Conservation (phyloP, 2,329 filamentous ascomycete genomes). For the Ustilaginoidea virens region DNA sequence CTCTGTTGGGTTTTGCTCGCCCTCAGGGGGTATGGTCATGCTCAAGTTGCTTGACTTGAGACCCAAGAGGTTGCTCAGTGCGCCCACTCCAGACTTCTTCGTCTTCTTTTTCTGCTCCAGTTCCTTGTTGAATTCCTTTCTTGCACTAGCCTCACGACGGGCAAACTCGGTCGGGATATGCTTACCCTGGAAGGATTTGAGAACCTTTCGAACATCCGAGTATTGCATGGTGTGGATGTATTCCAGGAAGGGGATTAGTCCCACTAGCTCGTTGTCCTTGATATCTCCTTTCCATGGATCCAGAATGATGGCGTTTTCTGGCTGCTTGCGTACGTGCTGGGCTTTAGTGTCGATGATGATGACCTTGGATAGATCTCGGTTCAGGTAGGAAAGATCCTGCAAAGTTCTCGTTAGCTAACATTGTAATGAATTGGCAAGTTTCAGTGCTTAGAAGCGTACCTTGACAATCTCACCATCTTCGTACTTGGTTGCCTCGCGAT, state of each 20-base stretch:
- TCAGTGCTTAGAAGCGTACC: constrained; percentile 37
- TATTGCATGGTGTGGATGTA: constrained; percentile 92
- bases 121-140: constrained; percentile 72
- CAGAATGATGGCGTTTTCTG: constrained; percentile 90
- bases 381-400: constrained; percentile 92
- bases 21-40: constrained; percentile 43
- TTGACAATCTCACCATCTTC: constrained; percentile 94
- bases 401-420: too few relatives aligned
- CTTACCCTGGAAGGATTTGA: constrained; percentile 80
- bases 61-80: constrained; percentile 58
- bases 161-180: constrained; percentile 86
- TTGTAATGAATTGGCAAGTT: too few relatives aligned
- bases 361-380: constrained; percentile 88
- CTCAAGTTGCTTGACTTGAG: constrained; percentile 56
- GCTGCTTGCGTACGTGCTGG: constrained; percentile 71
- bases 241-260: constrained; percentile 89
- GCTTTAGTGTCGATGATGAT: constrained; percentile 84
- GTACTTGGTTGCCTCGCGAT: constrained; percentile 92
- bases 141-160: constrained; percentile 68
- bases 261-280: constrained; percentile 73
- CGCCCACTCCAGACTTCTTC: constrained; percentile 45
- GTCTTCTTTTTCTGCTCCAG: constrained; percentile 51
- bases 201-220: constrained; percentile 67
- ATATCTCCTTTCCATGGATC: constrained; percentile 78
- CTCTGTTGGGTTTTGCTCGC: constrained; percentile 57